Conservation (phyloP, 352 stramenopile species). For the Globisporangium barbulae region DNA sequence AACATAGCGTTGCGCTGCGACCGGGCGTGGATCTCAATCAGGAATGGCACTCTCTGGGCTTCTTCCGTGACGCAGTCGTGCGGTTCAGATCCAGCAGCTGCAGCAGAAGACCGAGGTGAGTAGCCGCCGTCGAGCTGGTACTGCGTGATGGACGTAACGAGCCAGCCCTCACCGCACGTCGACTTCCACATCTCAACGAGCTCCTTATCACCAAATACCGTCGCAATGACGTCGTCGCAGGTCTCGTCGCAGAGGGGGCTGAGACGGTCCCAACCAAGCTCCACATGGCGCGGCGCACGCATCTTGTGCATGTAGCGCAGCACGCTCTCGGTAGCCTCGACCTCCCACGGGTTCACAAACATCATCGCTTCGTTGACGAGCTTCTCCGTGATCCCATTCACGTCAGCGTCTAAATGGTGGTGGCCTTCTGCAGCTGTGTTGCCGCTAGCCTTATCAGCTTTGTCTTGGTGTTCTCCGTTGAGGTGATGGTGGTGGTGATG, state of each 20-base stretch:
- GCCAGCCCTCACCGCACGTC: slow-evolving; percentile 69
- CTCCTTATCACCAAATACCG: slow-evolving; percentile 59
- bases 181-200: slow-evolving; percentile 71
- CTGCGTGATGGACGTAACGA: slow-evolving; percentile 79
- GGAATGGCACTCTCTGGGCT: slow-evolving; percentile 43
- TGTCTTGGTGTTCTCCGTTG: neutral
- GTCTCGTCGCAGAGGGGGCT: slow-evolving; percentile 62
- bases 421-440: neutral
- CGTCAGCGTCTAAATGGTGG: neutral
- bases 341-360: slow-evolving; percentile 83
- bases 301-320: slow-evolving; percentile 59
- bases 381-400: slow-evolving; percentile 12
- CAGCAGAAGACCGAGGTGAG: slow-evolving; percentile 3
- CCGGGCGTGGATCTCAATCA: slow-evolving; percentile 66
- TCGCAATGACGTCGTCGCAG: slow-evolving; percentile 57
- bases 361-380: slow-evolving; percentile 61
- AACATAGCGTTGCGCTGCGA: slow-evolving; percentile 80
- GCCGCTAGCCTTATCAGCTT: neutral
- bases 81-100: neutral
- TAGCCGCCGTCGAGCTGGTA: slow-evolving; percentile 72
- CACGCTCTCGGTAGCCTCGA: slow-evolving; percentile 64
- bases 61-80: slow-evolving; percentile 26
- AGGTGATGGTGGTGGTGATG: slow-evolving; percentile 13
- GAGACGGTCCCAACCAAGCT: slow-evolving; percentile 74
- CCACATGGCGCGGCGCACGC: slow-evolving; percentile 43